Base-by-base conservation (phyloP, 2,329 filamentous ascomycete genomes). In the Trichoderma lentiforme region DNA sequence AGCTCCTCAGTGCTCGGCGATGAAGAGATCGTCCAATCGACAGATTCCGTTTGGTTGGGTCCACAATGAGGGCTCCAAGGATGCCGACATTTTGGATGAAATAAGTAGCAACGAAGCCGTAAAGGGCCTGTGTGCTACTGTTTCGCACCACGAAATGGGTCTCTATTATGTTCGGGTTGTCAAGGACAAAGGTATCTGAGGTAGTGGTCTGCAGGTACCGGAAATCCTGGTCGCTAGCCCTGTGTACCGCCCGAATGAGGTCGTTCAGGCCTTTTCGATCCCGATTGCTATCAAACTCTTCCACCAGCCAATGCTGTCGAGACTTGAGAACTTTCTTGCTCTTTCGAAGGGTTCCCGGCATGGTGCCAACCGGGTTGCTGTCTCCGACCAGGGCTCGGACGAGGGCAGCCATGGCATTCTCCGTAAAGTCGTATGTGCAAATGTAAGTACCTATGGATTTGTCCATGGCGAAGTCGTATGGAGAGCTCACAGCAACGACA, bases 381-480 rank as follows among this genome's bases (percentile, higher is more conserved):
- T 97, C 93, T 11, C 95, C 95, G 76, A 95, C 95, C 0, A 98
- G 83, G 0, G 93, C 92, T 72, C 93, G 91, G 21, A 97, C 93
- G 5, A 97, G 84, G 1, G 94, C 93, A 73, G 92, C 91, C 83
- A 98, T 89, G 21, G 95, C 94, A 8, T 93, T 95, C 77, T 98
- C 95, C 0, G 95, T 98, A 78, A 97, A 98, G 82, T 98, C 95
- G 80, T 97, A 98, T 0, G 95, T 97, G 84, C 95, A 98, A 53
- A 98, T 88, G 77, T 98, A 98, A 1, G 95, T 97, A 6, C 93
- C 93, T 53, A 98, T 95, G 1, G 90, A 90, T 74, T 92, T 92
- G 78, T 98, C 95, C 88, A 95, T 94, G 58, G 94, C 94, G 80
- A 98, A 98, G 80, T 98, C 95, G 80, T 98, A 98, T 0, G 95